Evolutionary conservation across 495 filamentous ascomycete genomes (phyloP), one percentile per base, ranked within the genome.

Genomic region (Acidiella bohemica): DNA sequence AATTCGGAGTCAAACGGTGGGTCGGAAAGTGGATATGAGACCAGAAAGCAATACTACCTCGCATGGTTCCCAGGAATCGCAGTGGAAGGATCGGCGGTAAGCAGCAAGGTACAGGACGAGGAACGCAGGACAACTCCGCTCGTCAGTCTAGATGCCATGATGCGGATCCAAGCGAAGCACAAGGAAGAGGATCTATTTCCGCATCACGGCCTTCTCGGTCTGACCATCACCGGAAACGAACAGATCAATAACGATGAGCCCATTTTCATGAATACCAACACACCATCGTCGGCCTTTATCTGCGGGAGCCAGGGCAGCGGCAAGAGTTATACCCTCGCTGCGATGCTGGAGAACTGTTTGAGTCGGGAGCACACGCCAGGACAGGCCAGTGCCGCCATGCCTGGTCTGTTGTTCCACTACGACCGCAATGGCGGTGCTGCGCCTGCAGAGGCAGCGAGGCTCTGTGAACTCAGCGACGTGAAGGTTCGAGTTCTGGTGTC

Each of bases 251-350:
- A 20, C 0, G 29, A 2, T 7, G 32, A 51, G 36, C 39, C 41
- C 1, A 45, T 84, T 0, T 73, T 75, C 32, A 67, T 78, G 52
- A 87, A 87, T 51, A 67, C 77, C 3, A 66, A 76, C 6, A 62
- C 70, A 0, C 80, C 81, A 0, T 80, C 70, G 5, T 79, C 74
- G 25, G 67, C 68, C 0, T 86, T 86, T 55, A 79, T 88, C 32
- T 88, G 81, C 45, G 81, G 81, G 5, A 71, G 70, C 32, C 81
- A 86, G 53, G 81, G 80, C 0, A 78, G 73, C 32, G 82, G 81
- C 1, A 88, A 85, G 61, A 78, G 73, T 30, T 78, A 85, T 49
- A 82, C 77, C 0, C 55, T 83, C 11, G 73, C 77, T 0, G 83
- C 78, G 50, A 59, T 88, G 18, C 62, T 84, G 5, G 79, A 84